A percentile compares a stretch with the other conserved stretches of the same genome.
These are phyloP conservation scores for Pythium aphanidermatum DNA, from an alignment of 352 stramenopile species.

Conservation along the genomic window DNA sequence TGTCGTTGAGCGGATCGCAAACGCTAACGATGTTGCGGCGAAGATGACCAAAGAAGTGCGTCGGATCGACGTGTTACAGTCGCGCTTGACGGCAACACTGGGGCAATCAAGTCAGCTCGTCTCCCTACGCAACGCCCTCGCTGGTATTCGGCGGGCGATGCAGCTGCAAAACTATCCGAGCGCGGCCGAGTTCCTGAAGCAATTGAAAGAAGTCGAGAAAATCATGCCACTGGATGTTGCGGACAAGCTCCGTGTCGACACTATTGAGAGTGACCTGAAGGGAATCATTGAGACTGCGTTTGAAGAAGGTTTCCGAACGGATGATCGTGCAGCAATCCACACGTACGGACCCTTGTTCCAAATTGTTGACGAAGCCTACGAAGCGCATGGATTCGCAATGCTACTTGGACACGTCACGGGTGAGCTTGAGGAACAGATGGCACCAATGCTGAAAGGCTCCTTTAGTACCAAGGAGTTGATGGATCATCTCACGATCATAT, in stretches of 20 bases:
- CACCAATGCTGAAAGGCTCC: constrained; percentile 27
- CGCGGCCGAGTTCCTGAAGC: constrained; percentile 64
- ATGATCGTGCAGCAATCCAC: constrained; percentile 42
- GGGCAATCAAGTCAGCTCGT: constrained; percentile 67
- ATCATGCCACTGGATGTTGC: constrained; percentile 73
- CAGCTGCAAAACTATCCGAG: constrained; percentile 62
- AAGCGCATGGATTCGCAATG: constrained; percentile 54
- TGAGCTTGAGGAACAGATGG: constrained; percentile 29
- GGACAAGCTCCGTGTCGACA: constrained; percentile 80
- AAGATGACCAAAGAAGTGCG: constrained; percentile 87
- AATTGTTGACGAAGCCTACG: constrained; percentile 56
- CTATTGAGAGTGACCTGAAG: constrained; percentile 81
- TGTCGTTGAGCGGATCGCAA: constrained; percentile 78
- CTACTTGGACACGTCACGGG: constrained; percentile 42
- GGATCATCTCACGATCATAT: constrained; percentile 62
- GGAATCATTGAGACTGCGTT: constrained; percentile 67
- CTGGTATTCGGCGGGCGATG: constrained; percentile 70
- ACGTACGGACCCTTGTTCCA: constrained; percentile 76
- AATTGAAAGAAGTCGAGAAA: constrained; percentile 69
- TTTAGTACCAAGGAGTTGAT: constrained; percentile 77
- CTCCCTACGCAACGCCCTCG: constrained; percentile 70
- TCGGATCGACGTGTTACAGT: constrained; percentile 75
- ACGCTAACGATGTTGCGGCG: constrained; percentile 84
- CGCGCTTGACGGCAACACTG: constrained; percentile 51
- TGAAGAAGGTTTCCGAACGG: constrained; percentile 37